phyloP scores from a whole-genome alignment of 2,329 filamentous ascomycete genomes.

The Paracorniculantispora psalliotae region DNA sequence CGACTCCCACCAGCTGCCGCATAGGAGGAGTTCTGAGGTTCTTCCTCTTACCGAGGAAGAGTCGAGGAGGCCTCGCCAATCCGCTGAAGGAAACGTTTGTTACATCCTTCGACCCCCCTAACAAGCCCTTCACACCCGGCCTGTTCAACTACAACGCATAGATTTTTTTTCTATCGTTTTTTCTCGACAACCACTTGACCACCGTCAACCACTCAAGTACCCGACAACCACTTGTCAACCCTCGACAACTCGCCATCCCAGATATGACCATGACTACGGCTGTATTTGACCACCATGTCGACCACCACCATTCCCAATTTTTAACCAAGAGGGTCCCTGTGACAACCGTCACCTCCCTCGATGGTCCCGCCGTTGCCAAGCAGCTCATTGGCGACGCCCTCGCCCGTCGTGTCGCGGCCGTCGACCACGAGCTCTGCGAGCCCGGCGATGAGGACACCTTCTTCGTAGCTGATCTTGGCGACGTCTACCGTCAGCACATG shows the following conservation, averaged over 20 bases:
- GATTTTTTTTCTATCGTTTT: background rate
- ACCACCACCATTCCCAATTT: slow-evolving; percentile 44
- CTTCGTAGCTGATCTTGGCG: slow-evolving; percentile 95
- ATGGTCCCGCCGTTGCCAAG: slow-evolving; percentile 53
- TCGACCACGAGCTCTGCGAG: slow-evolving; percentile 84
- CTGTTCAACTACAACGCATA: slow-evolving; percentile 15
- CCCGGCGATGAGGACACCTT: slow-evolving; percentile 96
- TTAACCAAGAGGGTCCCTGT: slow-evolving; percentile 41
- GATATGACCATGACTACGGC: slow-evolving; percentile 64
- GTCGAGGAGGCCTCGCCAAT: slow-evolving; percentile 97
- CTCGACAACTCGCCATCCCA: slow-evolving; percentile 24
- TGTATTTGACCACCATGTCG: slow-evolving; percentile 49
- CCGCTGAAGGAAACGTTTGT: slow-evolving; percentile 82
- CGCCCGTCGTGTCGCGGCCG: slow-evolving; percentile 74
- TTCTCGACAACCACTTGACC: background rate
- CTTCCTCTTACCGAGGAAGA: slow-evolving; percentile 99
- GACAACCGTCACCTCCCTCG: slow-evolving; percentile 34
- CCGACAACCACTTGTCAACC: no score
- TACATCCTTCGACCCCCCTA: slow-evolving; percentile 97
- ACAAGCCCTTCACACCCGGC: slow-evolving; percentile 39
- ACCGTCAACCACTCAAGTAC: background rate
- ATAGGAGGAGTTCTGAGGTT: slow-evolving; percentile 97
- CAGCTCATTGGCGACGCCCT: slow-evolving; percentile 82
- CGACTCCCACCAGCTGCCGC: slow-evolving; percentile 87
- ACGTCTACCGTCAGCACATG: slow-evolving; percentile 97